Evolutionary conservation across 2,329 filamentous ascomycete species (phyloP).

Genomic region (Rhynchosporium agropyri): DNA sequence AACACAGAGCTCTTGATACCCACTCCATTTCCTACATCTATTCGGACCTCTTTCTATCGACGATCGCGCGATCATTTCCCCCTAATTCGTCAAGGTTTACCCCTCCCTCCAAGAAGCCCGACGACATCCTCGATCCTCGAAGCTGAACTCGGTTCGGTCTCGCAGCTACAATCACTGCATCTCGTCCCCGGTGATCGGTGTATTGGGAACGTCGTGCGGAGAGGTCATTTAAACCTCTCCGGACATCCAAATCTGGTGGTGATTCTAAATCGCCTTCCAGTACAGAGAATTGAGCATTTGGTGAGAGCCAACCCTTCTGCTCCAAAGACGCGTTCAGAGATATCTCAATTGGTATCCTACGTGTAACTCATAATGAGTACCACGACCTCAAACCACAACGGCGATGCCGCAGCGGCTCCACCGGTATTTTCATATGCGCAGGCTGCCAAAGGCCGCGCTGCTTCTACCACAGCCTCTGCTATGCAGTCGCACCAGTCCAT

Average conservation of each 20-base stretch:
- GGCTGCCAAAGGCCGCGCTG: slow-evolving; percentile 77
- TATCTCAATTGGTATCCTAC: slow-evolving; percentile 17
- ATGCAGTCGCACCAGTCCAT: slow-evolving; percentile 38
- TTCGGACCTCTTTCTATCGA: slow-evolving; percentile 17
- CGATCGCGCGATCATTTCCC: slow-evolving; percentile 13
- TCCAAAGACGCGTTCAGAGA: slow-evolving; percentile 21
- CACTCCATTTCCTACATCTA: slow-evolving; percentile 18
- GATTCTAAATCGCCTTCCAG: slow-evolving; percentile 34
- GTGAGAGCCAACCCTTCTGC: slow-evolving; percentile 23
- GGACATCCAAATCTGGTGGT: slow-evolving; percentile 42
- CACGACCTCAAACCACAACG: slow-evolving; percentile 42
- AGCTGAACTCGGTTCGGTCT: slow-evolving; percentile 14
- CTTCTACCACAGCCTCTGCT: slow-evolving; percentile 34
- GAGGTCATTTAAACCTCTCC: slow-evolving; percentile 46
- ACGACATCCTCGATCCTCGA: slow-evolving; percentile 12
- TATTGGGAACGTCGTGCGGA: slow-evolving; percentile 40
- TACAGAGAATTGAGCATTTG: slow-evolving; percentile 23
- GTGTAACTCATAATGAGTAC: slow-evolving; percentile 46
- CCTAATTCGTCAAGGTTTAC: slow-evolving; percentile 6
- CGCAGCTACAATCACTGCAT: slow-evolving; percentile 10
- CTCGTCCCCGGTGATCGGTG: slow-evolving; percentile 18
- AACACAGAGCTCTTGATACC: slow-evolving; percentile 26
- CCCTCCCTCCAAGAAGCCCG: slow-evolving; percentile 16
- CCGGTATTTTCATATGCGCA: slow-evolving; percentile 90
- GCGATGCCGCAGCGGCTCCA: slow-evolving; percentile 44